phyloP scores from a whole-genome alignment of 495 filamentous ascomycete species.

The Amphirosellinia nigrospora region DNA sequence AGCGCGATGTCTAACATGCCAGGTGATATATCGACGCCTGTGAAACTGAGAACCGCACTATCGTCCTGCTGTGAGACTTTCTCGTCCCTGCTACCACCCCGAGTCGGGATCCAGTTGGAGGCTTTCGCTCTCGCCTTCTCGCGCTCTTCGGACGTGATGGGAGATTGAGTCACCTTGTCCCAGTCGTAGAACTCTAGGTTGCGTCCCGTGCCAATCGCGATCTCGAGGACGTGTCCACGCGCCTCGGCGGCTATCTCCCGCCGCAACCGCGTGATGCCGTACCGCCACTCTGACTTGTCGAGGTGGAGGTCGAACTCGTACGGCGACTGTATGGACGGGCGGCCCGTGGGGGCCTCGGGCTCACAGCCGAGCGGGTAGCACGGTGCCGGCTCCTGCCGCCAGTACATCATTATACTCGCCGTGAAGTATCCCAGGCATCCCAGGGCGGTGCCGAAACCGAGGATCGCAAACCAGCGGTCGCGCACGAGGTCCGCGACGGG shows the following conservation, averaged over 20 bases:
- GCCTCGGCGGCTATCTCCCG: conserved; percentile 65
- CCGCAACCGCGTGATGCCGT: conserved; percentile 68
- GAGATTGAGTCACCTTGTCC: conserved; percentile 39
- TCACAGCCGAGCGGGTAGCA: conserved; percentile 34
- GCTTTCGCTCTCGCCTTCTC: conserved; percentile 19
- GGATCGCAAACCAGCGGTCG: conserved; percentile 36
- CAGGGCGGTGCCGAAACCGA: conserved; percentile 38
- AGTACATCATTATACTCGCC: conserved; percentile 32
- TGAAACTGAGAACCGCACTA: conserved; percentile 46
- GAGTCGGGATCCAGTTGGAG: not conserved
- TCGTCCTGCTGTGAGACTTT: conserved; percentile 21
- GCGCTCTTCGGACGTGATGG: conserved; percentile 22
- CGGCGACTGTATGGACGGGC: conserved; percentile 49
- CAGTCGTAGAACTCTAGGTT: conserved; percentile 78
- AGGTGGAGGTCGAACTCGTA: conserved; percentile 68
- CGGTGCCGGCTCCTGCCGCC: conserved; percentile 31
- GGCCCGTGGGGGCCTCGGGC: conserved; percentile 37
- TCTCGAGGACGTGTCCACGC: conserved; percentile 83
- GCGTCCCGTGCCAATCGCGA: conserved; percentile 88
- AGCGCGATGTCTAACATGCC: conserved; percentile 53
- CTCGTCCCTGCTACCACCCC: conserved; percentile 13
- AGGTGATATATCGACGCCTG: conserved; percentile 52
- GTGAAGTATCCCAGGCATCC: conserved; percentile 40
- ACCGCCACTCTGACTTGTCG: conserved; percentile 67
- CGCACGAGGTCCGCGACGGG: conserved; percentile 32